Evolutionary conservation across 2,329 filamentous ascomycete genomes (phyloP), one percentile per base, ranked within the genome.

Genomic region (Blumeria hordei): DNA sequence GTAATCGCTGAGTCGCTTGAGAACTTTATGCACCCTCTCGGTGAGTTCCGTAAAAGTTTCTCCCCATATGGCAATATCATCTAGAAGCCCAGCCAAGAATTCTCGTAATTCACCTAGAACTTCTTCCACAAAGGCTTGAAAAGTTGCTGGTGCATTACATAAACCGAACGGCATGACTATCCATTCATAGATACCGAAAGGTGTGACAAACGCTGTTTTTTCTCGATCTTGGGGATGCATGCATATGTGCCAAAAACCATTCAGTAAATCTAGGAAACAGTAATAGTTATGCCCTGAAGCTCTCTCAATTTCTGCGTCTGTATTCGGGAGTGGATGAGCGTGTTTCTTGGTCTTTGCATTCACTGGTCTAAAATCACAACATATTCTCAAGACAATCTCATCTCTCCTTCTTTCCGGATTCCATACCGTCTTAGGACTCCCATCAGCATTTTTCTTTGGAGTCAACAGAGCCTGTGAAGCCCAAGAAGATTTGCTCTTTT

Each of bases 91-190:
- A 45, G 45, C 28, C 33, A 33, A 32, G 45, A 28, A 50, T 32
- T 50, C 10, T 33, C 18, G 45, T 12, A 45, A 45, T 45, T 45
- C 41, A 45, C 41, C 45, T 14, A 52, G 34, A 4, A 52, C 34
- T 52, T 52, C 49, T 16, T 52, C 49, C 33, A 36, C 16, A 37
- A 52, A 37, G 6, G 49, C 11, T 50, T 57, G 50, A 45, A 50
- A 57, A 8, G 54, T 56, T 6, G 54, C 45, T 14, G 52, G 51
- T 8, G 36, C 49, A 32, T 56, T 56, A 16, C 35, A 35, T 8
- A 57, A 21, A 4, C 45, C 44, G 34, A 56, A 57, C 12, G 50
- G 54, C 39, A 57, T 16, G 11, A 57, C 54, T 32, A 44, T 35
- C 33, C 32, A 56, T 34, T 54, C 32, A 47, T 33, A 47, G n/a